Conservation (phyloP, 164 flowering plant species). For the Liquidambar formosana region DNA sequence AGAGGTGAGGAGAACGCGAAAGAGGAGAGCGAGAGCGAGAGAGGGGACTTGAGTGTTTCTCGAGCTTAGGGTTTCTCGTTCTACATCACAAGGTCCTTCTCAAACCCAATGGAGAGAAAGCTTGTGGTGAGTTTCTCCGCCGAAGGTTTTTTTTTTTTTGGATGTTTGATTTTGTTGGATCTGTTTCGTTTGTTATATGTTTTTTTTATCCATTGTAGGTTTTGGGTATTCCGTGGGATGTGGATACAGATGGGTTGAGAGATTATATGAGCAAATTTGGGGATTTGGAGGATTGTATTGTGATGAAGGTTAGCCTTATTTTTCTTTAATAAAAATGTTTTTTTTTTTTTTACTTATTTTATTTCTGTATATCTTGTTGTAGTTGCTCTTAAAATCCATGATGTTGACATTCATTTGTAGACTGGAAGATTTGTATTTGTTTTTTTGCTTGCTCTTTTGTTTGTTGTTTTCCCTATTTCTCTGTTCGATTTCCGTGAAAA, state of each 20-base stretch:
- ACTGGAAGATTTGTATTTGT: no score
- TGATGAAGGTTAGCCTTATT: slow-evolving; percentile 68
- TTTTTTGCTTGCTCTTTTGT: no score
- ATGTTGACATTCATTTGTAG: not conserved
- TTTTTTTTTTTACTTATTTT: no score
- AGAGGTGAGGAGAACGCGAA: slow-evolving; percentile 23
- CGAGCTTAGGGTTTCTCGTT: slow-evolving; percentile 23
- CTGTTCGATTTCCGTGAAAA: not conserved
- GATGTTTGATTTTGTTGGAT: not conserved
- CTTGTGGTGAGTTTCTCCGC: slow-evolving; percentile 59
- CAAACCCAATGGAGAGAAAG: slow-evolving; percentile 57
- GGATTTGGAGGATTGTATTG: slow-evolving; percentile 80
- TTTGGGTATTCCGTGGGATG: slow-evolving; percentile 88
- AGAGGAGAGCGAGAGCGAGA: slow-evolving; percentile 20
- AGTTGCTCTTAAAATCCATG: not conserved
- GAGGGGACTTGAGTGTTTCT: slow-evolving; percentile 16
- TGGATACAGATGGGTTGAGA: slow-evolving; percentile 70
- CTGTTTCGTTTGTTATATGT: not conserved
- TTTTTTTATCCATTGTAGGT: slow-evolving; percentile 43
- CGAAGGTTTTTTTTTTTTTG: not conserved
- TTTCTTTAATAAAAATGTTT: not conserved
- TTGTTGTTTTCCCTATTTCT: not conserved
- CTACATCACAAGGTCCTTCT: slow-evolving; percentile 1
- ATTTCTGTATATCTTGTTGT: no score
- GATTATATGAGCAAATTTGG: slow-evolving; percentile 87